These are phyloP conservation scores for Tulasnella sp. DNA, from an alignment of 768 basidiomycete genomes.

Conservation along the genomic window DNA sequence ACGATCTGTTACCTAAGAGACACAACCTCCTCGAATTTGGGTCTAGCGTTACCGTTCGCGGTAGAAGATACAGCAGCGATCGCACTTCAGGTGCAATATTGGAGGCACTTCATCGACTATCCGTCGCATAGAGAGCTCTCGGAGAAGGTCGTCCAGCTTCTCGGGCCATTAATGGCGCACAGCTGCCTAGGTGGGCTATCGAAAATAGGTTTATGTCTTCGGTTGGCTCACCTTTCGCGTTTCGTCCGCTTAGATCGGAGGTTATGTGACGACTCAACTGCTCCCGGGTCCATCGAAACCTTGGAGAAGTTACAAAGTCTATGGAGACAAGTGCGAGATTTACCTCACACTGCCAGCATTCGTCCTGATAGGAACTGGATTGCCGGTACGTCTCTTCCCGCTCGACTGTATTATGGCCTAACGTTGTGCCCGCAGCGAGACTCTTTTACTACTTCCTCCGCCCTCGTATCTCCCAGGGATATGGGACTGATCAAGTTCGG, in stretches of 20 bases:
- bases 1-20: background rate
- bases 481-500: background rate
- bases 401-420: background rate
- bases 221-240: background rate
- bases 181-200: background rate
- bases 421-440: background rate
- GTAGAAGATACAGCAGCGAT: background rate
- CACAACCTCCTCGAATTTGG: background rate
- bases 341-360: background rate
- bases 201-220: background rate
- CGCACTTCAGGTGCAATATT: background rate
- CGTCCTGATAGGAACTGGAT: background rate
- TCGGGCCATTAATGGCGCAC: background rate
- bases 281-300: background rate
- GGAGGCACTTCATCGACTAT: background rate
- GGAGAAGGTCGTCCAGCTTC: background rate
- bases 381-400: background rate
- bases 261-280: background rate
- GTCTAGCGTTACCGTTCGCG: background rate
- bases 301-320: background rate
- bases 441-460: background rate
- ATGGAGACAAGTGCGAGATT: background rate
- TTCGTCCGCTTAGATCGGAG: background rate
- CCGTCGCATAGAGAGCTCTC: background rate
- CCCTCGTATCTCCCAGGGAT: background rate